Base-by-base conservation (phyloP, 2,329 filamentous ascomycete genomes). In the Arthrobotrys megalospora region DNA sequence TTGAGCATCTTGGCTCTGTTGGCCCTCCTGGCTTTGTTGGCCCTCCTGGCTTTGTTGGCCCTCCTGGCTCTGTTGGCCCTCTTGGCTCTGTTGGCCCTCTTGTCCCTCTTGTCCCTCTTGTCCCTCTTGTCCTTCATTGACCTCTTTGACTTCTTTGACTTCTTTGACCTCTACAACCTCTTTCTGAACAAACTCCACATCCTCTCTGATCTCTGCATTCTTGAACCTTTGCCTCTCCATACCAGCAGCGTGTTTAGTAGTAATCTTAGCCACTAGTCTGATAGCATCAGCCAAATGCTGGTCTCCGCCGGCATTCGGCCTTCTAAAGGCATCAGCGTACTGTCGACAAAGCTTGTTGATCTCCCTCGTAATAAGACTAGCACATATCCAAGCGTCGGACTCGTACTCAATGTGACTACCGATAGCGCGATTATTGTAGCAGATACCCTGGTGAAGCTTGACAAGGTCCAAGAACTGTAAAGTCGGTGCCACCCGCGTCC, bases 321-420 rank as follows among this genome's bases (percentile, higher is more conserved):
- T 89, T 62, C 90, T 89, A 86, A 97, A 99, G 0, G 96, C 91
- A 81, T 97, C 93, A 0, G 94, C 91, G 73, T 98, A 91, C 82
- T 96, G 92, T 80, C 94, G 89, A 82, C 95, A 97, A 43, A 98
- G 88, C 67, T 93, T 90, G 83, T 98, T 98, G 84, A 99, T 95
- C 84, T 99, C 95, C 63, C 95, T 89, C 62, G 96, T 97, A 73
- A 99, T 92, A 63, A 98, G 88, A 6, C 94, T 97, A 2, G 96
- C 95, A 73, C 93, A 96, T 66, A 99, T 98, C 96, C 96, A 99
- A 19, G 93, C 92, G 85, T 99, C 96, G 1, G 94, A 96, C 85
- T 99, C 96, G 83, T 98, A 99, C 84, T 99, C 96, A 36, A 99
- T 93, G 83, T 99, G 96, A 83, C 98, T 96, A 14, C 94, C 94